These are phyloP conservation scores for Ascochyta viciae-villosae DNA, from an alignment of 2,329 filamentous ascomycete genomes.

Conservation along the genomic window DNA sequence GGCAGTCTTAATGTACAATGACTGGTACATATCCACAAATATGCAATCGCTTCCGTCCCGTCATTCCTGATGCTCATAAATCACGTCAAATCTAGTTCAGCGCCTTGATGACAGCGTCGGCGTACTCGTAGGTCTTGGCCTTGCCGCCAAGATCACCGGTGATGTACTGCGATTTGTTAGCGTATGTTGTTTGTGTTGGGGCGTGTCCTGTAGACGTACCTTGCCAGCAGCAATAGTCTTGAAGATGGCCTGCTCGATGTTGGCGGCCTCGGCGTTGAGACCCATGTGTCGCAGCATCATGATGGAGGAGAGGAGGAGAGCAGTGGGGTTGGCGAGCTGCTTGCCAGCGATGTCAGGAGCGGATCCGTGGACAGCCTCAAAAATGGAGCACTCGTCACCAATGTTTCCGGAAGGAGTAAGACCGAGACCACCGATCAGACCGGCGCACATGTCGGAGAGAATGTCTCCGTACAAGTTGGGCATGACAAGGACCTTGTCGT, in stretches of 20 bases:
- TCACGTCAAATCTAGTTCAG: constrained; percentile 50
- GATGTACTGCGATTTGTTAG: constrained; percentile 63
- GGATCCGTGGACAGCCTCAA: constrained; percentile 98
- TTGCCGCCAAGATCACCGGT: constrained; percentile 97
- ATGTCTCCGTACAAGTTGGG: constrained; percentile 99
- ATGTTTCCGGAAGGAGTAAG: constrained; percentile 98
- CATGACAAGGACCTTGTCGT: constrained; percentile 97
- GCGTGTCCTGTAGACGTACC: constrained; percentile 54
- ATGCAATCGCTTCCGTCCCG: constrained; percentile 43
- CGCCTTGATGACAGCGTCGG: constrained; percentile 82
- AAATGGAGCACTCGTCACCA: constrained; percentile 98
- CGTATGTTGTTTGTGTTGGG: neutral
- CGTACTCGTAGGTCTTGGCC: constrained; percentile 94
- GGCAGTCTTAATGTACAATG: constrained; percentile 47
- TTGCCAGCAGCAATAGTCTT: constrained; percentile 95
- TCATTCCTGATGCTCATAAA: constrained; percentile 36
- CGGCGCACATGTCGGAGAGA: constrained; percentile 98
- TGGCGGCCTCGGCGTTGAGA: constrained; percentile 79
- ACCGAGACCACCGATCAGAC: constrained; percentile 95
- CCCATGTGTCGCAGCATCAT: constrained; percentile 99
- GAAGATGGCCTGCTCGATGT: constrained; percentile 95
- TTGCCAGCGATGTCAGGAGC: constrained; percentile 97
- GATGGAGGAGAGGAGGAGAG: constrained; percentile 91
- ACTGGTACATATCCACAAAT: constrained; percentile 49
- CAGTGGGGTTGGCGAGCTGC: constrained; percentile 95